Conservation (phyloP, 352 stramenopile species). For the Peronospora belbahrii region DNA sequence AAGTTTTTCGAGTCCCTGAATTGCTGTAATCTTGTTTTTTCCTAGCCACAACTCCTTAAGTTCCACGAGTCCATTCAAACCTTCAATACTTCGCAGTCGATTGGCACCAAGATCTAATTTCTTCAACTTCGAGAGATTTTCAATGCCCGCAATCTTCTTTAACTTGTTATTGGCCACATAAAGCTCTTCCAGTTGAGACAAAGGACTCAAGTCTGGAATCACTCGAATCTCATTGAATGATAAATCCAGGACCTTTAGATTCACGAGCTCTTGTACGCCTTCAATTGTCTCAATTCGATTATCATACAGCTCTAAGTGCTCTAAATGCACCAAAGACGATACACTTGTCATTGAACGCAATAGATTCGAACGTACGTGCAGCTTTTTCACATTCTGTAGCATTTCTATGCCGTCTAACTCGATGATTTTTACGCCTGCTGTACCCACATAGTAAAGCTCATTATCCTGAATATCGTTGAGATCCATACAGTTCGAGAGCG, state of each 20-base stretch:
- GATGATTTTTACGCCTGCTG: constrained; percentile 68
- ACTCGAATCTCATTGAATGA: constrained; percentile 95
- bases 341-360: constrained; percentile 77
- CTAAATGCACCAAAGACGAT: constrained; percentile 49
- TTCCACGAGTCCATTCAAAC: constrained; percentile 80
- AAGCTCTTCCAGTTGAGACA: constrained; percentile 86
- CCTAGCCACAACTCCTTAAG: constrained; percentile 96
- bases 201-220: constrained; percentile 70
- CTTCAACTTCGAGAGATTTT: constrained; percentile 71
- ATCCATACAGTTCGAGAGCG: constrained; percentile 74
- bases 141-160: constrained; percentile 90
- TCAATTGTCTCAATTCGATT: constrained; percentile 92
- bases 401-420: constrained; percentile 51
- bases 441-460: constrained; percentile 82
- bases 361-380: constrained; percentile 80
- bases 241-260: constrained; percentile 88
- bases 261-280: constrained; percentile 46
- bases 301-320: constrained; percentile 96
- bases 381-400: constrained; percentile 40
- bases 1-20: constrained; percentile 81
- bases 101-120: constrained; percentile 98
- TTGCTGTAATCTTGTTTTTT: constrained; percentile 97
- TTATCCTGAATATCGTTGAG: constrained; percentile 43
- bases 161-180: constrained; percentile 98
- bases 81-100: constrained; percentile 89